Conservation (phyloP, 2,329 filamentous ascomycete genomes). For the Orbilia quercus region DNA sequence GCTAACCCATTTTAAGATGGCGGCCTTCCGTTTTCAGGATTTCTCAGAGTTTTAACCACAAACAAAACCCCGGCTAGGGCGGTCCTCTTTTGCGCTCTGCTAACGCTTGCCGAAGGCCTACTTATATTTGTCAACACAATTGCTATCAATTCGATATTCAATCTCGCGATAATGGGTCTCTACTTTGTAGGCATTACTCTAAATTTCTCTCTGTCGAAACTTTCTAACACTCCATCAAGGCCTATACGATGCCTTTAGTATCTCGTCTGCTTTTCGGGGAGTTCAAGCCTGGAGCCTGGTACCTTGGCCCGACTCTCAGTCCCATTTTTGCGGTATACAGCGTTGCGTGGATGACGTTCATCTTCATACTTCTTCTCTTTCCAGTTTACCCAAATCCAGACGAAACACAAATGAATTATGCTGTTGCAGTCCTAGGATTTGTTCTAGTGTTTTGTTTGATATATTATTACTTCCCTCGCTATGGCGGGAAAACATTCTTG, state of each 20-base stretch:
- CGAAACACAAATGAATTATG: constrained; percentile 61
- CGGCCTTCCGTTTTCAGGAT: constrained; percentile 60
- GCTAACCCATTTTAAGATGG: constrained; percentile 58
- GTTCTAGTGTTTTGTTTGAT: constrained; percentile 61
- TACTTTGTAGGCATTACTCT: constrained; percentile 58
- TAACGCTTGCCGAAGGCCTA: constrained; percentile 60
- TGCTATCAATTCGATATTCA: constrained; percentile 62
- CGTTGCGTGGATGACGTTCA: constrained; percentile 61
- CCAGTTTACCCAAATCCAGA: constrained; percentile 59
- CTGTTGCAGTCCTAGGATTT: constrained; percentile 60
- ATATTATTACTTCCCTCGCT: constrained; percentile 60
- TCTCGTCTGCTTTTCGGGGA: constrained; percentile 60
- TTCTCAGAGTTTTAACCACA: constrained; percentile 59
- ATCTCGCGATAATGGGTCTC: constrained; percentile 62
- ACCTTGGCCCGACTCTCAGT: constrained; percentile 60
- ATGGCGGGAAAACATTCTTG: constrained; percentile 61
- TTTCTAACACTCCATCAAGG: constrained; percentile 29
- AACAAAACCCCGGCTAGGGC: constrained; percentile 61
- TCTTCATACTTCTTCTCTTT: constrained; percentile 61
- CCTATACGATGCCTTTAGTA: constrained; percentile 62
- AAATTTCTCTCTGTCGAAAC: background rate
- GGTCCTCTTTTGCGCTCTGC: constrained; percentile 60
- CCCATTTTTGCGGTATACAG: constrained; percentile 59
- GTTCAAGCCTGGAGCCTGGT: constrained; percentile 61
- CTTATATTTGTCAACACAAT: constrained; percentile 62